phyloP scores from a whole-genome alignment of 371 early-diverging fungal genomes.

The Zychaea mexicana region DNA sequence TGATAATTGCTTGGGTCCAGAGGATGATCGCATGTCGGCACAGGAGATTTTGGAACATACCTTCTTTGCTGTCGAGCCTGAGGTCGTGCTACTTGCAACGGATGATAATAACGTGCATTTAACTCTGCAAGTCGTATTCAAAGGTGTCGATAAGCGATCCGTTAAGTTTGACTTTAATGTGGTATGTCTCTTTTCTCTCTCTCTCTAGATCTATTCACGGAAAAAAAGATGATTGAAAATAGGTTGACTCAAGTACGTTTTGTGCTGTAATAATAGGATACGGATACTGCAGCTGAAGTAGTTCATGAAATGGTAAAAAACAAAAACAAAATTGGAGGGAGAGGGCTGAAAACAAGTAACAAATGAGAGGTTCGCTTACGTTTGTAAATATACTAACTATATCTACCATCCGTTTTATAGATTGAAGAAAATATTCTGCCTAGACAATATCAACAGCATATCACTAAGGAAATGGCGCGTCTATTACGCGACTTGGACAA shows the following conservation, averaged over 20 bases:
- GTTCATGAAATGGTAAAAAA: conserved; percentile 71
- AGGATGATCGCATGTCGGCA: conserved; percentile 60
- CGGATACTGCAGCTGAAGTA: conserved; percentile 81
- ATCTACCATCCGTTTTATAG: too few relatives aligned
- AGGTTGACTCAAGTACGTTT: too few relatives aligned
- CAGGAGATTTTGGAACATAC: conserved; percentile 51
- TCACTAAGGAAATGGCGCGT: conserved; percentile 76
- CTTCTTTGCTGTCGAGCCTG: conserved; percentile 60
- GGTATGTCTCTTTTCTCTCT: conserved; percentile 16
- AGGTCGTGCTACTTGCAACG: conserved; percentile 56
- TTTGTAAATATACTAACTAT: too few relatives aligned
- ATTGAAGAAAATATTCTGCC: conserved; percentile 72
- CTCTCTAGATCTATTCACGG: too few relatives aligned
- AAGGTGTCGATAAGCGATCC: conserved; percentile 66
- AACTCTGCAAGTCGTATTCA: conserved; percentile 72
- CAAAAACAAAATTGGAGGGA: not conserved
- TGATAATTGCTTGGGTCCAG: conserved; percentile 61
- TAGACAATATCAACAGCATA: conserved; percentile 63
- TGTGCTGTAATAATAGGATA: conserved; percentile 27
- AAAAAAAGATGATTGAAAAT: too few relatives aligned
- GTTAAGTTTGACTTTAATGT: conserved; percentile 82
- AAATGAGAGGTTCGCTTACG: not conserved
- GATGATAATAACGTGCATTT: conserved; percentile 58
- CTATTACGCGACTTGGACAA: conserved; percentile 67
- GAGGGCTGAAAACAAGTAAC: too few relatives aligned